Evolutionary conservation across 805 yeast genomes (phyloP).

Genomic region (Cyberlindnera japonica): DNA sequence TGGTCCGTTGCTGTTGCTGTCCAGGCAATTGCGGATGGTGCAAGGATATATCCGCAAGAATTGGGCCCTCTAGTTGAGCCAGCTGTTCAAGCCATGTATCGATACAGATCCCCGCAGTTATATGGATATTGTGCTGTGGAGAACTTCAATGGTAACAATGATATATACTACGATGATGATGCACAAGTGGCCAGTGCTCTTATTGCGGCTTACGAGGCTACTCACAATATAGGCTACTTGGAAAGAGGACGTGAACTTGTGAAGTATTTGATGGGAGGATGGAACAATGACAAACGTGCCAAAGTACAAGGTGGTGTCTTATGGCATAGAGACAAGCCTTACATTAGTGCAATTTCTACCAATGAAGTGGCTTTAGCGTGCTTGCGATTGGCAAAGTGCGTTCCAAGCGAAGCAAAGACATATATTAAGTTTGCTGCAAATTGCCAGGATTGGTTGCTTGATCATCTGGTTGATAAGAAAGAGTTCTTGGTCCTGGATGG

Average conservation of each 20-base stretch:
- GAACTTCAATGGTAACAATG: slow-evolving; percentile 53
- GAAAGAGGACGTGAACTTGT: slow-evolving; percentile 56
- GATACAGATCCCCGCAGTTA: slow-evolving; percentile 45
- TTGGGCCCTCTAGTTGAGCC: slow-evolving; percentile 51
- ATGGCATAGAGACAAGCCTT: slow-evolving; percentile 62
- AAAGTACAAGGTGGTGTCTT: slow-evolving; percentile 51
- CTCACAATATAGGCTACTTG: slow-evolving; percentile 49
- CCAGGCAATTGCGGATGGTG: slow-evolving; percentile 67
- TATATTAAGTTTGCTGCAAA: slow-evolving; percentile 56
- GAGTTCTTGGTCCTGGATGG: slow-evolving; percentile 64
- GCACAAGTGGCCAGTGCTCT: slow-evolving; percentile 69
- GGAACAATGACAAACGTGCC: slow-evolving; percentile 35
- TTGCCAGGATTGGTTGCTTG: slow-evolving; percentile 56
- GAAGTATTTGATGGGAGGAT: slow-evolving; percentile 61
- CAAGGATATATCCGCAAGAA: slow-evolving; percentile 45
- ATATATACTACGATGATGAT: slow-evolving; percentile 70
- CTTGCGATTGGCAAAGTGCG: slow-evolving; percentile 50
- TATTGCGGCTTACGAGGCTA: slow-evolving; percentile 64
- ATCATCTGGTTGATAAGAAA: slow-evolving; percentile 45
- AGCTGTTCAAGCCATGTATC: slow-evolving; percentile 45
- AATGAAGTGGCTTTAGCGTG: slow-evolving; percentile 65
- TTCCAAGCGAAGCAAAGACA: slow-evolving; percentile 43
- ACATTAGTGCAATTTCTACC: slow-evolving; percentile 63
- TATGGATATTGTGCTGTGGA: slow-evolving; percentile 67
- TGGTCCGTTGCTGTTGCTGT: slow-evolving; percentile 67